Percentiles rank a stretch among this genome's conserved stretches.
Evolutionary conservation across 106 monocot genomes (phyloP).

Genomic region (Dendrobium catenatum): DNA sequence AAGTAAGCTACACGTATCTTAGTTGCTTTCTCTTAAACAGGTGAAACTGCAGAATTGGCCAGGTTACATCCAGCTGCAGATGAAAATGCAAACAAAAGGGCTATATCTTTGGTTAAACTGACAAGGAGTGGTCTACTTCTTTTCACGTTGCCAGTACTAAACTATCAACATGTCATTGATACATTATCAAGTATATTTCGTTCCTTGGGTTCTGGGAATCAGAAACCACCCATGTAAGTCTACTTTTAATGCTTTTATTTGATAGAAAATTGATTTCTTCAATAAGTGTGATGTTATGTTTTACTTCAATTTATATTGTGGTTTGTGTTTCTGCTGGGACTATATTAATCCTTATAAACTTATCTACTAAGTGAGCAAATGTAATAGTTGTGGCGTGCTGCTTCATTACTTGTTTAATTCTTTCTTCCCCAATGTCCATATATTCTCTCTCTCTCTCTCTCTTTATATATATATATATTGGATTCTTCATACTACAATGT

Average conservation of each 20-base stretch:
- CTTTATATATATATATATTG: no score
- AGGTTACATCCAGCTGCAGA: conserved; percentile 5
- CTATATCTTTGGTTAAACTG: conserved; percentile 77
- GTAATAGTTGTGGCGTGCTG: neutral
- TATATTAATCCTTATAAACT: neutral
- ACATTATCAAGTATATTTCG: conserved; percentile 47
- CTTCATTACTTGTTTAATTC: neutral
- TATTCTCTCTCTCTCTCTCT: neutral
- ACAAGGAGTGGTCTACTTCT: conserved; percentile 77
- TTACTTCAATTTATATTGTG: neutral
- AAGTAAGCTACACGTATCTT: neutral
- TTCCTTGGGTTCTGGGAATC: conserved; percentile 41
- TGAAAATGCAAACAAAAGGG: conserved; percentile 13
- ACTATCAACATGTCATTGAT: conserved; percentile 27
- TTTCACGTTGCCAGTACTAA: conserved; percentile 44
- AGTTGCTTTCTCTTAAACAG: conserved; percentile 19
- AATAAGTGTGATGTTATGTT: neutral
- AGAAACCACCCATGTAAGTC: conserved; percentile 73
- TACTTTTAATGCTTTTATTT: neutral
- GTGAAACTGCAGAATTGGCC: conserved; percentile 15
- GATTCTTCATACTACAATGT: no score
- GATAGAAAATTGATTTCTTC: neutral
- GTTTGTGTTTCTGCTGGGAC: neutral
- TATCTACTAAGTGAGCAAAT: neutral
- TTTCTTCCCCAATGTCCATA: neutral